Evolutionary conservation across 768 basidiomycete genomes (phyloP).

Genomic region (Lentinula edodes): DNA sequence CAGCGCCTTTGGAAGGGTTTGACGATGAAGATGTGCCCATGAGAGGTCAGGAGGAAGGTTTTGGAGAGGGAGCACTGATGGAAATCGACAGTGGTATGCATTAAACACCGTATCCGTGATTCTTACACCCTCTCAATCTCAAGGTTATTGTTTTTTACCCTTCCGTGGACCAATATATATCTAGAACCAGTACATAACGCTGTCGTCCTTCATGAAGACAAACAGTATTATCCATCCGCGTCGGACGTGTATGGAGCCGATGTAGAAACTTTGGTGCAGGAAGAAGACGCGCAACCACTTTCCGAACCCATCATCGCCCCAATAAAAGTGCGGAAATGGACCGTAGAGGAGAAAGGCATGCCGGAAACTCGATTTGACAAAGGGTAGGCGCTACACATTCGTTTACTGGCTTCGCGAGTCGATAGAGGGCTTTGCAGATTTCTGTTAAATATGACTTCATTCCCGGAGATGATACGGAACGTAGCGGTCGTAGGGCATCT

Average conservation of each 20-base stretch:
- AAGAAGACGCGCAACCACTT: constrained; percentile 95
- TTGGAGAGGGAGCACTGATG: constrained; percentile 68
- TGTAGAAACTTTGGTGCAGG: constrained; percentile 95
- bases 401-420: not conserved
- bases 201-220: constrained; percentile 92
- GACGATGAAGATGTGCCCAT: constrained; percentile 61
- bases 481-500: constrained; percentile 94
- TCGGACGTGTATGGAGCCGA: constrained; percentile 87
- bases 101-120: not conserved
- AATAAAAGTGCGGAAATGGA: constrained; percentile 91
- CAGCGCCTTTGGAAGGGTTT: constrained; percentile 74
- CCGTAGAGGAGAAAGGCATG: constrained; percentile 91
- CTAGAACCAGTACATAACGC: constrained; percentile 76
- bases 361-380: constrained; percentile 98
- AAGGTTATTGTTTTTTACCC: not conserved
- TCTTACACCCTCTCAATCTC: not conserved
- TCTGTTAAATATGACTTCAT: constrained; percentile 83
- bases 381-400: constrained; percentile 50
- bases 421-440: constrained; percentile 49
- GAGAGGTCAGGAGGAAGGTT: constrained; percentile 44
- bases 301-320: constrained; percentile 95
- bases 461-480: constrained; percentile 94
- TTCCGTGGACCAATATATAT: constrained; percentile 1
- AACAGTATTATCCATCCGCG: constrained; percentile 95
- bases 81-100: constrained; percentile 66